phyloP scores from a whole-genome alignment of 108 stramenopile genomes.

The Schizochytrium sp. region DNA sequence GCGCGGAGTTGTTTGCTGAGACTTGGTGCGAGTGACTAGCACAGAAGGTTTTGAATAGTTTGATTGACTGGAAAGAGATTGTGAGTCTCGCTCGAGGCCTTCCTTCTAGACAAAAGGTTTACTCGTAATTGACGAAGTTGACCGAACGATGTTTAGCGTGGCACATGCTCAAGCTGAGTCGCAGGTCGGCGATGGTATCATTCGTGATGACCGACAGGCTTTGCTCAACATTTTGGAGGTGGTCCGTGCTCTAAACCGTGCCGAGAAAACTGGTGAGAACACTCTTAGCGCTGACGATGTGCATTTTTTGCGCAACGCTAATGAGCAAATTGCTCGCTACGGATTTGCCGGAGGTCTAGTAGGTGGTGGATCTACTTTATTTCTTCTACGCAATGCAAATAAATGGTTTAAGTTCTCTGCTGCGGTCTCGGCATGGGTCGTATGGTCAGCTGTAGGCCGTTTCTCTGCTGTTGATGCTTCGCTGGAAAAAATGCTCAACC shows the following conservation, averaged over 20 bases:
- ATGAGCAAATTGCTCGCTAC: neutral
- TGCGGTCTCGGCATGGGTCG: neutral
- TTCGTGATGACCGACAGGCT: slow-evolving; percentile 19
- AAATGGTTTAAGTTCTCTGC: neutral
- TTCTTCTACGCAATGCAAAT: slow-evolving; percentile 21
- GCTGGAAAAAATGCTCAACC: slow-evolving; percentile 18
- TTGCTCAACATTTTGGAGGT: slow-evolving; percentile 8
- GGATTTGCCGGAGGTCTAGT: slow-evolving; percentile 1
- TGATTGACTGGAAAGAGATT: too few species aligned
- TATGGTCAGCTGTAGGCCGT: neutral
- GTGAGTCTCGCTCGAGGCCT: too few species aligned
- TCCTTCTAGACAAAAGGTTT: too few species aligned
- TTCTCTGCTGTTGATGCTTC: slow-evolving; percentile 24
- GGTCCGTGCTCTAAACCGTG: slow-evolving; percentile 45
- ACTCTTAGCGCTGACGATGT: neutral
- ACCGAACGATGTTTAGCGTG: slow-evolving; percentile 1
- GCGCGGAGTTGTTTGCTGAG: too few species aligned
- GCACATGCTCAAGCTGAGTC: slow-evolving; percentile 17
- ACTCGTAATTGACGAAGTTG: too few species aligned
- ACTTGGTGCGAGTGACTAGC: too few species aligned
- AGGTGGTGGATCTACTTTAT: neutral
- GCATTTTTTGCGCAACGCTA: slow-evolving; percentile 6
- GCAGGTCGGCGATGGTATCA: neutral
- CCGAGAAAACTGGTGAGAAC: slow-evolving; percentile 24
- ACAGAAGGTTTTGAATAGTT: too few species aligned